phyloP scores from a whole-genome alignment of 2,329 filamentous ascomycete species.

The Elsinoe australis region DNA sequence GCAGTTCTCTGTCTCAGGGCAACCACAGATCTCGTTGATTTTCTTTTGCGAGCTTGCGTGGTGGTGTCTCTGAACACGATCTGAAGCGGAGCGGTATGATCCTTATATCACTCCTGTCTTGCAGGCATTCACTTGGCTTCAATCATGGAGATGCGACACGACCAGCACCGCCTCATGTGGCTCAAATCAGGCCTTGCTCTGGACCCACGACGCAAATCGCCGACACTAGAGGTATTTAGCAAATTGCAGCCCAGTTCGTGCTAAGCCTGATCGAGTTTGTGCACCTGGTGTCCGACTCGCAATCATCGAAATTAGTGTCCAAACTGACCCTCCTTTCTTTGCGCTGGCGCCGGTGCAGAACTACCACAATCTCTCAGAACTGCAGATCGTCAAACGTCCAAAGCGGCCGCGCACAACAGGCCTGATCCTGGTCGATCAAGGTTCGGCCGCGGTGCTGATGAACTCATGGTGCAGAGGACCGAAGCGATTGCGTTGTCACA shows the following conservation, averaged over 20 bases:
- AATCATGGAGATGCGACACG: too few species aligned
- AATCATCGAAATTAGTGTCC: not conserved
- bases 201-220: not conserved
- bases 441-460: not conserved
- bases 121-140: not conserved
- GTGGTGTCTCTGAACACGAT: too few species aligned
- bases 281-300: not conserved
- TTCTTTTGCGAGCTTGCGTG: not conserved
- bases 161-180: conserved; percentile 15
- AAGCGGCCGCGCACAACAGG: conserved; percentile 6
- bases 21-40: too few species aligned
- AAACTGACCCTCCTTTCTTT: not conserved
- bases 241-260: conserved; percentile 3
- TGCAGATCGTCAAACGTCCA: not conserved
- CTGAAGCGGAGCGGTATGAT: too few species aligned
- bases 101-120: conserved; percentile 11
- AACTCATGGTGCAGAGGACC: not conserved
- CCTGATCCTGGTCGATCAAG: not conserved
- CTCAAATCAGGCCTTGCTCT: not conserved
- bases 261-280: conserved; percentile 8
- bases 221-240: not conserved
- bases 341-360: conserved; percentile 5
- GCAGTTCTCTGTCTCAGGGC: not conserved
- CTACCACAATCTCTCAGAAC: not conserved
- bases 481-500: not conserved